Evolutionary conservation across 805 yeast genomes (phyloP).

Genomic region (Limtongozyma cylindracea): DNA sequence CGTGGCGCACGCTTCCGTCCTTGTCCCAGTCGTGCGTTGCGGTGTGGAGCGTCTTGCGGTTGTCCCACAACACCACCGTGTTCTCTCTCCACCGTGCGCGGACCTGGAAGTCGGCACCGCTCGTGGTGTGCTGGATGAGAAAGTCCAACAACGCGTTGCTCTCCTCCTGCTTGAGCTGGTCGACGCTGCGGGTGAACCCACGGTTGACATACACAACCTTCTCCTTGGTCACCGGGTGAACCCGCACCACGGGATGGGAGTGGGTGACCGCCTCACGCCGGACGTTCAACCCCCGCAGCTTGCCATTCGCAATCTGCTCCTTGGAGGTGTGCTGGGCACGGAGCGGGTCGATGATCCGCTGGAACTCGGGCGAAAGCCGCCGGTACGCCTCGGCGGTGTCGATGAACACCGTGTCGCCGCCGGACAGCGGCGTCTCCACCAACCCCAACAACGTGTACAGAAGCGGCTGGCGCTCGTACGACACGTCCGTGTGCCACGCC

Average conservation of each 20-base stretch:
- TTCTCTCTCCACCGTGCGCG: constrained; percentile 50
- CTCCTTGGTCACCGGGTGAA: constrained; percentile 45
- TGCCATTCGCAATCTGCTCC: constrained; percentile 40
- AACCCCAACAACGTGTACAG: constrained; percentile 43
- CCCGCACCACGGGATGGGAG: constrained; percentile 46
- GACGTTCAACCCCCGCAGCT: constrained; percentile 28
- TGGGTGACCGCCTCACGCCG: constrained; percentile 38
- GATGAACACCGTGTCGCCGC: constrained; percentile 68
- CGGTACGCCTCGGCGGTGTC: constrained; percentile 48
- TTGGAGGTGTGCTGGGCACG: constrained; percentile 46
- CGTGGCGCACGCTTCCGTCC: no score
- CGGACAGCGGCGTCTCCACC: constrained; percentile 28
- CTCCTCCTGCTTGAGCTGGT: constrained; percentile 53
- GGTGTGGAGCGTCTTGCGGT: constrained; percentile 43
- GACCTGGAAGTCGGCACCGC: constrained; percentile 33
- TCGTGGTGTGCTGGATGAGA: constrained; percentile 24
- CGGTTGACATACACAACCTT: constrained; percentile 32
- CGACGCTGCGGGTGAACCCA: constrained; percentile 37
- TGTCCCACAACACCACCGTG: constrained; percentile 59
- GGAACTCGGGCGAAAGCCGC: constrained; percentile 40
- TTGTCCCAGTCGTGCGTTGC: constrained; percentile 50
- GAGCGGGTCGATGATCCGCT: constrained; percentile 29
- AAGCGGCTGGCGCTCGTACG: constrained; percentile 53
- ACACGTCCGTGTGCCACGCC: constrained; percentile 51
- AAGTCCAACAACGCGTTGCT: constrained; percentile 32